phyloP scores from a whole-genome alignment of 495 filamentous ascomycete species.

The Penicillium ochrochloron region DNA sequence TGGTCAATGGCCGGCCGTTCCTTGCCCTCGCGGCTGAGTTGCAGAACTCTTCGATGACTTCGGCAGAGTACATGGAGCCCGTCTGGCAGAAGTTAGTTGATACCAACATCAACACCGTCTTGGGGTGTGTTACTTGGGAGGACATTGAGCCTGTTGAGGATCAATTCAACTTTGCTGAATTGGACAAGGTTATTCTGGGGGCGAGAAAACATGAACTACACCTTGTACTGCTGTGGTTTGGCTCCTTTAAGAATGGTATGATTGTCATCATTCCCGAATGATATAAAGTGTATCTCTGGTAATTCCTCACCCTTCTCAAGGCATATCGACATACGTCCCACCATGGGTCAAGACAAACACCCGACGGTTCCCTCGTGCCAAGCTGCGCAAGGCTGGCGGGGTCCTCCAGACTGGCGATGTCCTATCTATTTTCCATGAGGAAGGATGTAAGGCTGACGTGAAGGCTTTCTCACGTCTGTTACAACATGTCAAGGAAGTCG shows the following conservation, averaged over 20 bases:
- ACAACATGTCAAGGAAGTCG: conserved; percentile 44
- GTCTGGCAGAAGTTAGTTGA: conserved; percentile 49
- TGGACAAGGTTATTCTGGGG: conserved; percentile 47
- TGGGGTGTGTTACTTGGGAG: conserved; percentile 58
- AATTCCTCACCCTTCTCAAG: conserved; percentile 11
- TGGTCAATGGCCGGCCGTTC: conserved; percentile 53
- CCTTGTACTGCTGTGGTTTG: conserved; percentile 57
- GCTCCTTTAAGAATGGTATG: conserved; percentile 54
- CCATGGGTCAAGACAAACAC: conserved; percentile 51
- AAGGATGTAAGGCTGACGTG: conserved; percentile 39
- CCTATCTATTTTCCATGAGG: conserved; percentile 42
- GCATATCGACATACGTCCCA: conserved; percentile 46
- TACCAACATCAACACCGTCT: conserved; percentile 52
- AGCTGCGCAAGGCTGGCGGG: conserved; percentile 35
- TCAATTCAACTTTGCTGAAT: conserved; percentile 48
- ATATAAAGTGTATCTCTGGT: neutral
- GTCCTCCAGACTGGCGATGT: conserved; percentile 37
- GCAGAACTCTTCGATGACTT: conserved; percentile 55
- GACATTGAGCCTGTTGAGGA: conserved; percentile 53
- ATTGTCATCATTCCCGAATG: neutral
- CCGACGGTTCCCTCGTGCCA: conserved; percentile 46
- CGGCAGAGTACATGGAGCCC: conserved; percentile 47
- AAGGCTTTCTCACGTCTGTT: conserved; percentile 45
- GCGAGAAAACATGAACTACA: conserved; percentile 46
- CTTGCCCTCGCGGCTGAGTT: conserved; percentile 51